Evolutionary conservation across 129 eudicot genomes (phyloP).

Genomic region (Chrysanthemum seticuspe): DNA sequence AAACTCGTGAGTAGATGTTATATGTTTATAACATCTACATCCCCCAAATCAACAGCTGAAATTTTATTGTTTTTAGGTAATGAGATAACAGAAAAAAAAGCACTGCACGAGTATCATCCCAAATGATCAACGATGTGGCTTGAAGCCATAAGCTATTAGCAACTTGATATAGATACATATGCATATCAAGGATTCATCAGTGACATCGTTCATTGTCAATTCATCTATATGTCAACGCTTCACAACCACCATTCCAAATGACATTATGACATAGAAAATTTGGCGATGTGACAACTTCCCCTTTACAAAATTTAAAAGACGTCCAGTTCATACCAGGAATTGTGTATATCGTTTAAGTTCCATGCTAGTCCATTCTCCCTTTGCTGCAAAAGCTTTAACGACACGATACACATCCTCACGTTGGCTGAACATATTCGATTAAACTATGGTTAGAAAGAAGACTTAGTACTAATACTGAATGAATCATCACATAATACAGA

Average conservation of each 20-base stretch:
- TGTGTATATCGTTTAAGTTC: slow-evolving; percentile 67
- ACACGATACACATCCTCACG: slow-evolving; percentile 94
- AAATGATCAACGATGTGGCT: slow-evolving; percentile 2
- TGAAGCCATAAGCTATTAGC: neutral
- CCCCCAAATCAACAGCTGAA: slow-evolving; percentile 13
- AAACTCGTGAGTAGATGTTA: neutral
- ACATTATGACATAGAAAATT: neutral
- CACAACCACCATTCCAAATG: neutral
- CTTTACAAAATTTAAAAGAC: neutral
- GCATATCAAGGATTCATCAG: neutral
- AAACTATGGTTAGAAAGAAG: slow-evolving; percentile 15
- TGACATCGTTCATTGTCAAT: neutral
- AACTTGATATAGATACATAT: neutral
- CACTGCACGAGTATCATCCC: neutral
- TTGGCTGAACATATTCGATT: slow-evolving; percentile 49
- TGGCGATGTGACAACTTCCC: slow-evolving; percentile 1
- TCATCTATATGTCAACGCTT: neutral
- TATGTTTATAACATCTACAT: neutral
- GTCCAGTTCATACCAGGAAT: slow-evolving; percentile 61
- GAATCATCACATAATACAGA: too few relatives aligned
- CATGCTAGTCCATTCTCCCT: slow-evolving; percentile 63
- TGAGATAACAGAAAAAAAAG: neutral
- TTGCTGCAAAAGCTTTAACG: slow-evolving; percentile 71
- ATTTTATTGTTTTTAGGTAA: neutral
- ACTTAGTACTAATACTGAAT: neutral